These are phyloP conservation scores for Thuidium tamariscinum DNA, from an alignment of 225 moss, liverwort and hornwort genomes.

Conservation along the genomic window DNA sequence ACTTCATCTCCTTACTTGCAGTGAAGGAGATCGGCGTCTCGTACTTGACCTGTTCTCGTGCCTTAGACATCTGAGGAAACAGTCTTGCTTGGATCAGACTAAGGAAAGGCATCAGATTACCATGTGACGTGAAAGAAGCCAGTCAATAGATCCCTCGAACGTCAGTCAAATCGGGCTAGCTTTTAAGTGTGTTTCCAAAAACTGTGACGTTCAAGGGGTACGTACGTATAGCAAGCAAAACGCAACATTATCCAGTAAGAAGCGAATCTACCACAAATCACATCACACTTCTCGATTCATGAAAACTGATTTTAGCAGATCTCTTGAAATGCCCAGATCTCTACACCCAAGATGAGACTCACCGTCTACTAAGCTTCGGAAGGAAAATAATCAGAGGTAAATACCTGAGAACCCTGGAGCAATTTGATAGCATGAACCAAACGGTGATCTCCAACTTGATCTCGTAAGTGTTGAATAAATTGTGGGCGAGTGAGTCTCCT, in stretches of 20 bases:
- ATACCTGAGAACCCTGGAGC: conserved; percentile 43
- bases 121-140: neutral
- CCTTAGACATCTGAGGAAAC: conserved; percentile 7
- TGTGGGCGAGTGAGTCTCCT: conserved; percentile 11
- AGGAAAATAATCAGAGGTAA: neutral
- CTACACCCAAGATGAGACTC: neutral
- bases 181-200: neutral
- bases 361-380: neutral
- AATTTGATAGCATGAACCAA: conserved; percentile 38
- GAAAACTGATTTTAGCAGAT: neutral
- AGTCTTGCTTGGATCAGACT: neutral
- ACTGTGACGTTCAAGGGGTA: neutral
- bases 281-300: neutral
- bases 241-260: neutral
- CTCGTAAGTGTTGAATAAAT: conserved; percentile 19
- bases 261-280: neutral
- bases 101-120: neutral
- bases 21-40: neutral
- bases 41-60: conserved; percentile 4
- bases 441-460: conserved; percentile 26
- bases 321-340: neutral
- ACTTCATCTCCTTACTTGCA: neutral
- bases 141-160: neutral
- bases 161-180: neutral
- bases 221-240: neutral